phyloP scores from a whole-genome alignment of 164 flowering plant species.

The Magnolia officinalis region DNA sequence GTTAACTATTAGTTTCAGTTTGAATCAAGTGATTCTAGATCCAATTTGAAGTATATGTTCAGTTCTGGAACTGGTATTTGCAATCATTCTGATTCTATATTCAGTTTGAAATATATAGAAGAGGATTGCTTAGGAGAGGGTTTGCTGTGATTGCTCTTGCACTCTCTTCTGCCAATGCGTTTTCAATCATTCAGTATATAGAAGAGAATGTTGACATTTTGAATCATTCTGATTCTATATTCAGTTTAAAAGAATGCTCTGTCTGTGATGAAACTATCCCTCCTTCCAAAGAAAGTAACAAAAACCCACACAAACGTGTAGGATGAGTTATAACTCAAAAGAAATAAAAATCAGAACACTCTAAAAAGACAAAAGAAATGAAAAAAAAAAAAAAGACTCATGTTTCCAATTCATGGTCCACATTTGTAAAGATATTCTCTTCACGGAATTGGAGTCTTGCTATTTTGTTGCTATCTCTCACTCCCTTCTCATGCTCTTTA shows the following conservation, averaged over 20 bases:
- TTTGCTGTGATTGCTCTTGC: constrained; percentile 41
- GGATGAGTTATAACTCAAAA: constrained; percentile 11
- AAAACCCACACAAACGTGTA: constrained; percentile 9
- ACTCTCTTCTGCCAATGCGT: constrained; percentile 91
- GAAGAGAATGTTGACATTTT: too few species aligned
- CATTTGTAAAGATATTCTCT: neutral
- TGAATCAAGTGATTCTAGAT: too few species aligned
- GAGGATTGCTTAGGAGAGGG: neutral
- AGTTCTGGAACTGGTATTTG: too few species aligned
- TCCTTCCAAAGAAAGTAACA: constrained; percentile 44
- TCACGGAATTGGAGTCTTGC: constrained; percentile 4
- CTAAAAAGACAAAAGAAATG: neutral
- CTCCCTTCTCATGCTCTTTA: neutral
- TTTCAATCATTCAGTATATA: constrained; percentile 9
- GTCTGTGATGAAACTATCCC: constrained; percentile 93
- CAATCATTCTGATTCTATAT: too few species aligned
- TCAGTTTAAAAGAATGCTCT: constrained; percentile 64
- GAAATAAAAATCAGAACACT: neutral
- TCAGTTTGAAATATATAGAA: neutral
- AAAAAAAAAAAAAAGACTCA: neutral
- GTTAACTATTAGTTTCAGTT: too few species aligned
- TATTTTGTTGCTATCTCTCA: constrained; percentile 10
- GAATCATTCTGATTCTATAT: too few species aligned
- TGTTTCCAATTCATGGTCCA: neutral
- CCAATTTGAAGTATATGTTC: too few species aligned